A percentile compares a stretch with the other conserved stretches of the same genome.
phyloP scores from a whole-genome alignment of 805 yeast species.

The Torulaspora maleeae region DNA sequence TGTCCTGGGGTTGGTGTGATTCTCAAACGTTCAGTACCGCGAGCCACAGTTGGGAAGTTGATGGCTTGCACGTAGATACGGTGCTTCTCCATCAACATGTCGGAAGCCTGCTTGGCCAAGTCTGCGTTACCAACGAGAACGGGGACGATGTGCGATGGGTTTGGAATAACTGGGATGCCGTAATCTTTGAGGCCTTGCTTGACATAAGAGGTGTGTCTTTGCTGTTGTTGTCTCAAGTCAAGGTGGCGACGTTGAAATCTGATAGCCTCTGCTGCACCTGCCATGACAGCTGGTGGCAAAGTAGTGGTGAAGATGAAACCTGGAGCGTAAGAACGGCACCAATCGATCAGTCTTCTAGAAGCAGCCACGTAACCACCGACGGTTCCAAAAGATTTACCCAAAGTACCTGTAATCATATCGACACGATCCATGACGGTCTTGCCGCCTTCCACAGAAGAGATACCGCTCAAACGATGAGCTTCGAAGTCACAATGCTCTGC shows the following conservation, averaged over 20 bases:
- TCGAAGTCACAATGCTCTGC: conserved; percentile 94
- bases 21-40: conserved; percentile 93
- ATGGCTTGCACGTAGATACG: conserved; percentile 95
- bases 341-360: conserved; percentile 74
- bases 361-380: conserved; percentile 99
- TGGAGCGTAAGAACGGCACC: conserved; percentile 94
- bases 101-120: conserved; percentile 87
- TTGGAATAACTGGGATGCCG: conserved; percentile 94
- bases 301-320: conserved; percentile 97
- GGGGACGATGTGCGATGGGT: conserved; percentile 97
- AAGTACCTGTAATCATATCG: conserved; percentile 95
- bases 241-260: conserved; percentile 75
- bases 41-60: conserved; percentile 95
- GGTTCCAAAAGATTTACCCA: conserved; percentile 94
- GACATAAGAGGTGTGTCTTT: conserved; percentile 77
- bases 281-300: conserved; percentile 96
- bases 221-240: conserved; percentile 77
- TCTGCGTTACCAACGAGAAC: conserved; percentile 91
- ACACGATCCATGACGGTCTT: conserved; percentile 79
- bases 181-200: conserved; percentile 60
- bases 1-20: conserved; percentile 99
- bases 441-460: conserved; percentile 43
- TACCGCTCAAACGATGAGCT: conserved; percentile 66
- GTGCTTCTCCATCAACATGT: conserved; percentile 75
- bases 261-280: conserved; percentile 86